These are phyloP conservation scores for Bauhinia variegata DNA, from an alignment of 306 rosid genomes.

Conservation along the genomic window DNA sequence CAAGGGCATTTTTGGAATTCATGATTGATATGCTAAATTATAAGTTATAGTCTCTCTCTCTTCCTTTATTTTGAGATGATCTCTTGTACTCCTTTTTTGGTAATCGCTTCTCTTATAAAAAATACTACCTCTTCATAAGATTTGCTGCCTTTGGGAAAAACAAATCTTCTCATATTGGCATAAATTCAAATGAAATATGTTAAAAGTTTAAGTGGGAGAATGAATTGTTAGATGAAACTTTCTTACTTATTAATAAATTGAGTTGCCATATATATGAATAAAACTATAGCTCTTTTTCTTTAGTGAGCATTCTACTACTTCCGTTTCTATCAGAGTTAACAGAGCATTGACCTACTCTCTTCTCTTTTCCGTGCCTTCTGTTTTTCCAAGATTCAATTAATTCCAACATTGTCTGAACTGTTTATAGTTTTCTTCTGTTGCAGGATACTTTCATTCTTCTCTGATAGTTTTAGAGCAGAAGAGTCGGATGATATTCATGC, in stretches of 20 bases:
- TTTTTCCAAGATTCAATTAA: constrained; percentile 23
- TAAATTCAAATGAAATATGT: no score
- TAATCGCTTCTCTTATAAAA: background rate
- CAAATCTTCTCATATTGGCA: background rate
- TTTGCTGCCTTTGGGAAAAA: constrained; percentile 3
- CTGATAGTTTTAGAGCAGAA: constrained; percentile 78
- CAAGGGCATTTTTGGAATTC: no score
- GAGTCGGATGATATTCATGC: constrained; percentile 97
- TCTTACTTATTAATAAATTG: background rate
- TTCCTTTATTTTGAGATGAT: background rate
- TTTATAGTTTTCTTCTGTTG: constrained; percentile 45
- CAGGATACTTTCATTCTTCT: constrained; percentile 87
- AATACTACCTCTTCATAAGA: constrained; percentile 15
- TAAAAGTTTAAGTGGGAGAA: no score
- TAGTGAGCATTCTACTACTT: background rate
- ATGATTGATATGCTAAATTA: no score
- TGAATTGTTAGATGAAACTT: no score
- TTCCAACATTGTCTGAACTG: constrained; percentile 32
- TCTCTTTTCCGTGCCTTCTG: constrained; percentile 12
- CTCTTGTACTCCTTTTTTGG: no score
- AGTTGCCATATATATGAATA: constrained; percentile 1
- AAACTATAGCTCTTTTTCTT: no score
- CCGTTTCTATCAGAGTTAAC: constrained; percentile 23
- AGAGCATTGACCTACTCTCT: constrained; percentile 20
- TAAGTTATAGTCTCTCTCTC: no score